Evolutionary conservation across 257 asterid genomes (phyloP), one percentile per base, ranked within the genome.

Genomic region (Solanum neorickii): DNA sequence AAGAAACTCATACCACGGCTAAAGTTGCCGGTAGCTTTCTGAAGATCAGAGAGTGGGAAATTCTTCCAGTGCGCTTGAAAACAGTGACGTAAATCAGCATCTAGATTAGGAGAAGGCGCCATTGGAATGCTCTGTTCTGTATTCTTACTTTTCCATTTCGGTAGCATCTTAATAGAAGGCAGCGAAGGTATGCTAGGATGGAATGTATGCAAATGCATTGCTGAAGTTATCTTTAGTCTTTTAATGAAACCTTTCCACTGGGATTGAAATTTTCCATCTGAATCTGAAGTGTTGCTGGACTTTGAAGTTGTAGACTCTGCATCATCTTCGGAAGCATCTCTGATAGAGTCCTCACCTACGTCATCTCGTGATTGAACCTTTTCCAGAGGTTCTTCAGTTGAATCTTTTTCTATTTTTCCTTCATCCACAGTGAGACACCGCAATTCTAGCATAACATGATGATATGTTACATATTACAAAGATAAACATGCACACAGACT

Each of bases 181-280:
- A 85, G 49, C 2, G 87, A 69, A 68, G 87, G 87, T 21, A 85
- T 69, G 87, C 70, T 85, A 29, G 83, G 83, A 69, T 85, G 87
- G 82, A 85, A 85, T 18, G 87, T 85, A 85, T 85, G 82, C 25
- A 85, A 44, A 74, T 74, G 41, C 42, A 85, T 70, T 12, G 9
- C 21, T 31, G 62, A 52, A 41, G 37, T 80, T 29, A 68, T 85
- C 83, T 85, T 85, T 56, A 85, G 70, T 70, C 66, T 85, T 74
- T 69, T 85, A 85, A 85, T 69, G 76, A 85, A 85, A 31, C 87
- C 87, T 25, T 85, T 72, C 83, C 87, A 85, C 83, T 85, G 87
- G 49, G 82, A 42, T 44, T 70, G 83, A 21, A 31, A 12, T 85
- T 85, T 85, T 47, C 82, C 83, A 46, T 85, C 87, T 6, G 87